Evolutionary conservation across 495 filamentous ascomycete genomes (phyloP), one percentile per base, ranked within the genome.

Genomic region (Pseudotulostoma volvatum): DNA sequence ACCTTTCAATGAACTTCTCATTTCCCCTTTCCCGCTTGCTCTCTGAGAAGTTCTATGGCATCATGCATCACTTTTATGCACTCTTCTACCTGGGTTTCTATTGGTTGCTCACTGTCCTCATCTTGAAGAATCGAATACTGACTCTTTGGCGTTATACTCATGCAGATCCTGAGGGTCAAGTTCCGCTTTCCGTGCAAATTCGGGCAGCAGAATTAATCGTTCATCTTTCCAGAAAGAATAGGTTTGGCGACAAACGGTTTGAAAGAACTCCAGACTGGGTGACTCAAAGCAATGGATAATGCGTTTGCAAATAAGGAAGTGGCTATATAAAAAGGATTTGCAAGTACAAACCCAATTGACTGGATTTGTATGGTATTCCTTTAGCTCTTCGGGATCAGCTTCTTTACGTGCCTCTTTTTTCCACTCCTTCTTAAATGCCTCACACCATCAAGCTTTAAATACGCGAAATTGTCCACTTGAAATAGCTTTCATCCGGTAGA

Each of bases 241-340:
- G 25, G 23, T 39, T 39, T 31, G 21, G 25, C 37, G 37, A 15
- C 18, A 18, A 28, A 39, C 25, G 9, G 19, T 39, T 23, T 38
- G 8, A 16, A 38, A 38, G 14, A 38, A 38, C 30, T 38, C 37
- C 11, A 20, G 37, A n/a, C 28, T 31, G 37, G 37, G 37, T 32
- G 37, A 31, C 23, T 39, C 37, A 39, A 39, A 39, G 37, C 19
- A 39, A 31, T 39, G 37, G 18, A 32, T 18, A 41, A 41, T 20
- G 31, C 34, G 39, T 41, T 41, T 41, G 39, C 39, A 41, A 11
- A 41, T 19, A 19, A 41, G 39, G 31, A 41, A 41, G 15, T 31
- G 39, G 31, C 39, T 41, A 34, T 18, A 11, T 19, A 34, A 31
- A 31, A 41, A 41, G 16, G 39, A 34, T 34, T 34, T 34, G 18